Evolutionary conservation across 78 protist species (phyloP).

Genomic region (Dictyostelium intermedium): DNA sequence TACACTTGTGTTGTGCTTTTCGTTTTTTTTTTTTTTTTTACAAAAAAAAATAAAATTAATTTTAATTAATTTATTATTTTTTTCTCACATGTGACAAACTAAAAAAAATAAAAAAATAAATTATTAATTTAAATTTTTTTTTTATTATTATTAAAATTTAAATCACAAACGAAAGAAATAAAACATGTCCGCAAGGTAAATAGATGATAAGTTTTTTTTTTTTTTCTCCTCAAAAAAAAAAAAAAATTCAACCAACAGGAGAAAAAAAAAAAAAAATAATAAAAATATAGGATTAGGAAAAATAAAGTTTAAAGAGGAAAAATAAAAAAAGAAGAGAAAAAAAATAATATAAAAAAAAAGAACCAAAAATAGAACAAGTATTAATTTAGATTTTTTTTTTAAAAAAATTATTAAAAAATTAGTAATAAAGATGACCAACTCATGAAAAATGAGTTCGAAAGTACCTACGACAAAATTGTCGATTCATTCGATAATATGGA

Average conservation of each 20-base stretch:
- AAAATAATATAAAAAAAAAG: not conserved
- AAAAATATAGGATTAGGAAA: not conserved
- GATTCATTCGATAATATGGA: conserved; percentile 96
- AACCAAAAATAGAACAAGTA: too few relatives aligned
- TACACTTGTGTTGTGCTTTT: not conserved
- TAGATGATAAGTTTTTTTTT: not conserved
- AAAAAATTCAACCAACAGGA: not conserved
- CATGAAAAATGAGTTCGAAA: conserved; percentile 79
- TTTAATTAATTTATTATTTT: not conserved
- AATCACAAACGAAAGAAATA: not conserved
- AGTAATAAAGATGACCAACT: conserved; percentile 65
- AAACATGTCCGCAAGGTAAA: conserved; percentile 9
- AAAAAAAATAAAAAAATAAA: not conserved
- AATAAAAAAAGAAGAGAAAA: not conserved
- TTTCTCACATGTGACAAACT: not conserved
- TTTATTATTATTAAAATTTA: not conserved
- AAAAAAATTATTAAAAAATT: too few relatives aligned
- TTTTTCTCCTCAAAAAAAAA: not conserved
- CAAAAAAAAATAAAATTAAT: not conserved
- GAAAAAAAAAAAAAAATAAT: not conserved
- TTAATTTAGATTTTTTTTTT: not conserved
- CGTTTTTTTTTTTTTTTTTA: not conserved
- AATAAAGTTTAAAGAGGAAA: not conserved
- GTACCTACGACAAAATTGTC: conserved; percentile 83
- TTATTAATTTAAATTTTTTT: not conserved